Conservation (phyloP, 495 filamentous ascomycete genomes). For the Penicillium cataractarum region DNA sequence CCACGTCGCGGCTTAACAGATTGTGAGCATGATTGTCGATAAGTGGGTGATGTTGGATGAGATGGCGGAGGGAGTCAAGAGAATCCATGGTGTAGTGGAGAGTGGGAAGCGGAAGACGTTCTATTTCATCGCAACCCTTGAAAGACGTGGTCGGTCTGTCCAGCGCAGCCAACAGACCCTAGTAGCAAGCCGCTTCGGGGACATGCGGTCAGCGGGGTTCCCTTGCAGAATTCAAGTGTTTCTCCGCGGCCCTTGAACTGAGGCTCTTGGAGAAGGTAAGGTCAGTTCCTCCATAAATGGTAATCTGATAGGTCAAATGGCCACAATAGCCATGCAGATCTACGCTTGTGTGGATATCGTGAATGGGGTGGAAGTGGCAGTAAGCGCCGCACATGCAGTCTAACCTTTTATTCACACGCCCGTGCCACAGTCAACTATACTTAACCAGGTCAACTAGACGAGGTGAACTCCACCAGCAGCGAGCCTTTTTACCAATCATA, state of each 20-base stretch:
- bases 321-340: background rate
- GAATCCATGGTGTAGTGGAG: conserved; percentile 31
- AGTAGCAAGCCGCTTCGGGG: too few relatives aligned
- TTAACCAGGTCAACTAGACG: conserved; percentile 25
- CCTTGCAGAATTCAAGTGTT: background rate
- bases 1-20: conserved; percentile 52
- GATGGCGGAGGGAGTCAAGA: conserved; percentile 40
- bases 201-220: conserved; percentile 1
- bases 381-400: background rate
- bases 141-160: background rate
- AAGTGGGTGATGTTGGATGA: conserved; percentile 70
- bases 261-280: background rate
- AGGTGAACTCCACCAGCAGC: background rate
- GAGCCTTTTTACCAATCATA: background rate
- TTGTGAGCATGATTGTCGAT: conserved; percentile 93
- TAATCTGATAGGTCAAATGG: background rate
- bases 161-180: background rate
- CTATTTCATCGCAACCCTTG: background rate
- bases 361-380: background rate
- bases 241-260: background rate
- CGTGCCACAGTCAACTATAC: conserved; percentile 19
- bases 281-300: background rate
- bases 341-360: background rate
- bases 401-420: background rate
- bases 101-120: conserved; percentile 3